These are phyloP conservation scores for Deinandra increscens DNA, from an alignment of 129 eudicot genomes.

Conservation along the genomic window DNA sequence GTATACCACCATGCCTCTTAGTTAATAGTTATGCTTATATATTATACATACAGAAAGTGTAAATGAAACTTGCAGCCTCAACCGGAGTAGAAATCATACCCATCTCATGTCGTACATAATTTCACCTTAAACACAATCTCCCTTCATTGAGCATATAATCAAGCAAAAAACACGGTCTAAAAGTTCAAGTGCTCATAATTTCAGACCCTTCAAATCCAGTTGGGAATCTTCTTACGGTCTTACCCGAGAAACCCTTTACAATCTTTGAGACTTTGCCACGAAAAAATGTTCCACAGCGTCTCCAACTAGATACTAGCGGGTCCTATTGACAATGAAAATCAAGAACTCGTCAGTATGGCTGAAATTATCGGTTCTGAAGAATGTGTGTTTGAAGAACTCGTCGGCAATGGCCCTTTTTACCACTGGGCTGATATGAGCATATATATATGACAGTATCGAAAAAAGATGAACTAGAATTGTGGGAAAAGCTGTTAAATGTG, in stretches of 20 bases:
- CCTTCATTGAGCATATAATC: constrained; percentile 68
- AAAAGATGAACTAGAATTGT: constrained; percentile 79
- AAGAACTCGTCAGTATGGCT: constrained; percentile 70
- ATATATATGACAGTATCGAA: constrained; percentile 67
- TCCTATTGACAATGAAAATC: constrained; percentile 39
- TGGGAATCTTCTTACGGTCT: constrained; percentile 51
- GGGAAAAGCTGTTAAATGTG: constrained; percentile 65
- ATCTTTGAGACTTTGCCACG: constrained; percentile 73
- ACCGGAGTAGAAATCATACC: constrained; percentile 56
- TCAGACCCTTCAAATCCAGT: constrained; percentile 79
- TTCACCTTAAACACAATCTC: constrained; percentile 49
- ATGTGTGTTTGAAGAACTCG: constrained; percentile 47
- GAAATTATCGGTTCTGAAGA: constrained; percentile 18
- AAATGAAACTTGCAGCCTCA: constrained; percentile 47
- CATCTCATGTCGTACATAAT: constrained; percentile 79
- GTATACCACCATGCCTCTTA: background rate
- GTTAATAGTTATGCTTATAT: background rate
- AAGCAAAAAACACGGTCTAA: constrained; percentile 73
- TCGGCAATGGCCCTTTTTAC: constrained; percentile 51
- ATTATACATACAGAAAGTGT: constrained; percentile 31
- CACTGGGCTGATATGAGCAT: constrained; percentile 91
- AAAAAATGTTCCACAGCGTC: constrained; percentile 72
- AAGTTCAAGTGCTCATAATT: constrained; percentile 65
- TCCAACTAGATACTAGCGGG: constrained; percentile 55
- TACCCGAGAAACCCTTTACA: constrained; percentile 60